Base-by-base conservation (phyloP, 306 rosid species). In the Luffa acutangula region DNA sequence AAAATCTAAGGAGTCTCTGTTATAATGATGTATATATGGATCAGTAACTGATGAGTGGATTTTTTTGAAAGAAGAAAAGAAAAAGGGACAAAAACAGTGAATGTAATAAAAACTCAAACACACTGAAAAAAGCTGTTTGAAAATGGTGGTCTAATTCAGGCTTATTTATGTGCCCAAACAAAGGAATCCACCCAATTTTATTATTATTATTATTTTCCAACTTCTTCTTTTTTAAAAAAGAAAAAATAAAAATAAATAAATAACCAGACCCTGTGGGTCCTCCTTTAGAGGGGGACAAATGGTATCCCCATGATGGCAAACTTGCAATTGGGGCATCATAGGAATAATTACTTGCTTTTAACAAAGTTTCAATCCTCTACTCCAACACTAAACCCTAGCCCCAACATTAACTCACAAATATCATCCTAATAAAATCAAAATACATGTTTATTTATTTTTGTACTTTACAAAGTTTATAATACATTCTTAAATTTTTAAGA, bases 241-340 rank as follows among this genome's bases (percentile, higher is more conserved):
- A 9, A 20, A 56, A 57, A 56, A n/a, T 20, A 57, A 39, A 36
- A 21, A 45, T n/a, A n/a, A 25, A 7, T 5, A 66, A 66, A 66
- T 37, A 74, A 75, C 14, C 14, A 18, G 70, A 54, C 11, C 20
- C 7, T 43, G 86, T 81, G 91, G 97, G 92, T 69, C 96, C 90
- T 9, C 6, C 0, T 31, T 12, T 51, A 79, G 91, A 90, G 81
- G 95, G 88, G 66, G 66, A 76, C 96, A 91, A 84, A 88, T 80
- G 95, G 96, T 85, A 90, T 88, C 93, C 87, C 91, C 88, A 90
- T 90, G 85, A 89, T 90, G 80, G 84, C 86, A 84, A 86, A 81
- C 95, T 86, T 86, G 87, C 84, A 85, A 84, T 87, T 81, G 85
- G 84, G 76, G 90, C 78, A 83, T 88, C 84, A 79, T 84, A 84